Evolutionary conservation across 2,329 filamentous ascomycete species (phyloP).

Genomic region (Calonectria montana): DNA sequence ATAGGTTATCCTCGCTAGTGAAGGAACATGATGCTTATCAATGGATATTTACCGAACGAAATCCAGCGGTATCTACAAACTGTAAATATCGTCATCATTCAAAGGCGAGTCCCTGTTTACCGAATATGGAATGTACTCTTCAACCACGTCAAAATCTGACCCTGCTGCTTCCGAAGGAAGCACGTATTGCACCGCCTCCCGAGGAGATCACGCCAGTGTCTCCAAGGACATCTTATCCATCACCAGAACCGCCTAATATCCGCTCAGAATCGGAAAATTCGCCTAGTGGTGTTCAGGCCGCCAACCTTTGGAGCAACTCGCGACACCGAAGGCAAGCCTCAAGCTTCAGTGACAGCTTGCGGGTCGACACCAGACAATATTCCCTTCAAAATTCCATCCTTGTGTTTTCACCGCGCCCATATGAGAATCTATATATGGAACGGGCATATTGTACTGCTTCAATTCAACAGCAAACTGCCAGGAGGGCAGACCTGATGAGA

Average conservation of each 20-base stretch:
- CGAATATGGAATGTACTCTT: constrained; percentile 31
- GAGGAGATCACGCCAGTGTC: constrained; percentile 27
- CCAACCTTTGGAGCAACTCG: not conserved
- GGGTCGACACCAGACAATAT: constrained; percentile 11
- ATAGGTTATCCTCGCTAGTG: constrained; percentile 23
- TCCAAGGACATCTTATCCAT: constrained; percentile 18
- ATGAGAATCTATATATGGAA: constrained; percentile 59
- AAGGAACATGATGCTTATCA: not conserved
- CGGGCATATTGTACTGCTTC: constrained; percentile 56
- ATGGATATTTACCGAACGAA: constrained; percentile 31
- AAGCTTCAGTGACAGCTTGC: constrained; percentile 9
- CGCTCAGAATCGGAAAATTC: constrained; percentile 20
- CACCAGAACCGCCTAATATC: constrained; percentile 21
- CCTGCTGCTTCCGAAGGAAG: constrained; percentile 31
- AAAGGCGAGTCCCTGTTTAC: constrained; percentile 5
- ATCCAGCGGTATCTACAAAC: not conserved
- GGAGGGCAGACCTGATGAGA: constrained; percentile 52
- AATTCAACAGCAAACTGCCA: constrained; percentile 54
- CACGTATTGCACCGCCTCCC: constrained; percentile 32
- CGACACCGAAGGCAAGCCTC: constrained; percentile 30
- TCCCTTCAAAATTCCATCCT: constrained; percentile 22
- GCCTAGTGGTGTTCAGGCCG: not conserved
- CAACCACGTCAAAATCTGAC: constrained; percentile 20
- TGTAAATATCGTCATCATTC: constrained; percentile 10
- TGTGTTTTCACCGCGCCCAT: constrained; percentile 51